phyloP scores from a whole-genome alignment of 352 stramenopile genomes.

The Thalassiosira delicatula region DNA sequence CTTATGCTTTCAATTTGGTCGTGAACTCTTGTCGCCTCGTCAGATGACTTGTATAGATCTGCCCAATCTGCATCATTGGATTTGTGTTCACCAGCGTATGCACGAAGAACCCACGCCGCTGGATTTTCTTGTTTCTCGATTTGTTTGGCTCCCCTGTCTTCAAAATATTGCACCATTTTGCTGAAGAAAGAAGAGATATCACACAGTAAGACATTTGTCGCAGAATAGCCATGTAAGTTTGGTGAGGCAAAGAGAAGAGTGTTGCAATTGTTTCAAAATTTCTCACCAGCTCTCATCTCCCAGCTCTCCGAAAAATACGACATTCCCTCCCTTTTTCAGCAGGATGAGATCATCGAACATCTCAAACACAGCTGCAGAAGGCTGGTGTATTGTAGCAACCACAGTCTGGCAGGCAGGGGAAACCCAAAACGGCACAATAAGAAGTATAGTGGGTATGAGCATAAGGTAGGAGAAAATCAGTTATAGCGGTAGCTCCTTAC shows the following conservation, averaged over 20 bases:
- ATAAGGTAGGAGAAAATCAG: neutral
- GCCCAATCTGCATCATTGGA: conserved; percentile 45
- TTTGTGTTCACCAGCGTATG: conserved; percentile 21
- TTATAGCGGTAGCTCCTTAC: neutral
- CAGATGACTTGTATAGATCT: conserved; percentile 39
- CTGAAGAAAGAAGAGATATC: too few relatives aligned
- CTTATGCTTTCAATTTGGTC: conserved; percentile 45
- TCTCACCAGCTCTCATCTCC: conserved; percentile 83
- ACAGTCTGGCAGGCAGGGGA: conserved; percentile 76
- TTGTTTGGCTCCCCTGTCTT: conserved; percentile 67
- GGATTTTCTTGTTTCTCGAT: conserved; percentile 88
- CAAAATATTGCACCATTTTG: conserved; percentile 88
- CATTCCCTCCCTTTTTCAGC: conserved; percentile 86
- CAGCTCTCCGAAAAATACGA: conserved; percentile 89
- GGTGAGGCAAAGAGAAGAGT: too few relatives aligned
- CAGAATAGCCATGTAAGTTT: too few relatives aligned
- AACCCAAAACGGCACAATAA: neutral
- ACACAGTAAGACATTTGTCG: too few relatives aligned
- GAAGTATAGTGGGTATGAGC: neutral
- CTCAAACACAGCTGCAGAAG: conserved; percentile 76
- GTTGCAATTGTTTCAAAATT: too few relatives aligned
- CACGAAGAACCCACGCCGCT: conserved; percentile 88
- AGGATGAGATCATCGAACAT: conserved; percentile 90
- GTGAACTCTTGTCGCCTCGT: conserved; percentile 28
- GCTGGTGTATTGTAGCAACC: conserved; percentile 90